Evolutionary conservation across 139 green algal genomes (phyloP).

Genomic region (Tetradesmus obliquus): DNA sequence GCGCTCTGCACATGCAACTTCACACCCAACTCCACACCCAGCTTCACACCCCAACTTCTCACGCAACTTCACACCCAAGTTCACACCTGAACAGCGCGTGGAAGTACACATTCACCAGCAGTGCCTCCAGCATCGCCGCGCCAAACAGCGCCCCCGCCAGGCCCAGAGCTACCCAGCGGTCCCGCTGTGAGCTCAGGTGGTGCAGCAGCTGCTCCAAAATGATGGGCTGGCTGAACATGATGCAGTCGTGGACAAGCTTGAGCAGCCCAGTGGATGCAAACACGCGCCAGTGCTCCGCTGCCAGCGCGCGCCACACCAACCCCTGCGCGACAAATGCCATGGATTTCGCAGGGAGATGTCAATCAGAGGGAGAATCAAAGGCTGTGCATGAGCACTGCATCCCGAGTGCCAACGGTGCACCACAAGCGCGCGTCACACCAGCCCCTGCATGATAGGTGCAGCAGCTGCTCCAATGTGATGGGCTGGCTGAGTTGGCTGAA

Average conservation of each 20-base stretch:
- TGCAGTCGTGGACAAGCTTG: conserved; percentile 82
- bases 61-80: too few species aligned
- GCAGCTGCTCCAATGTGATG: conserved; percentile 80
- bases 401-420: neutral
- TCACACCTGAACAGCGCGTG: conserved; percentile 78
- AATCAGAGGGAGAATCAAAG: too few species aligned
- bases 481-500: conserved; percentile 68
- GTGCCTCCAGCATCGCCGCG: conserved; percentile 68
- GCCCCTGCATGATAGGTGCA: conserved; percentile 49
- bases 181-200: conserved; percentile 44
- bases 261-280: conserved; percentile 69
- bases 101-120: conserved; percentile 89
- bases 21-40: neutral
- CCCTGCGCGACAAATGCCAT: conserved; percentile 40
- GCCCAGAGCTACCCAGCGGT: conserved; percentile 4
- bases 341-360: too few species aligned
- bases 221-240: conserved; percentile 85
- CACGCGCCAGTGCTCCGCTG: conserved; percentile 29
- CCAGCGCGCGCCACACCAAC: conserved; percentile 51
- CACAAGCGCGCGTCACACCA: too few species aligned
- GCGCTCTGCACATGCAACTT: neutral
- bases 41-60: neutral
- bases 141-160: conserved; percentile 60
- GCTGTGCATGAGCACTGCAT: neutral
- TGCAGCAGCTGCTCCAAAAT: conserved; percentile 83